Percentiles rank a stretch among this genome's conserved stretches.
Conservation (phyloP, 805 yeast genomes). For the Pichia cephalocereana region DNA sequence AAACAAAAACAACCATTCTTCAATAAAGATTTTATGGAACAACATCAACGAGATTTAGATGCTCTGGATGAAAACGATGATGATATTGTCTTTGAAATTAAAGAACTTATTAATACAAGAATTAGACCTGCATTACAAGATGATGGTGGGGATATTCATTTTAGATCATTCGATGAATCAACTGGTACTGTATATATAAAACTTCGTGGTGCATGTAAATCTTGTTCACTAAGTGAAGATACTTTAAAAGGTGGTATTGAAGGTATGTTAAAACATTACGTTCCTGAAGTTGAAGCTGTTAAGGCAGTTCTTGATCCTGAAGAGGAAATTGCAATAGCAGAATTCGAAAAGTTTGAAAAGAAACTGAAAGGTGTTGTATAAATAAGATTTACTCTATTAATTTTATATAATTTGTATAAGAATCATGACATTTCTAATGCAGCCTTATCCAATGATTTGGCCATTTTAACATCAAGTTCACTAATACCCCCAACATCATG, state of each 20-base stretch:
- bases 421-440: conserved; percentile 8
- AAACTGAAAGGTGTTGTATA: conserved; percentile 27
- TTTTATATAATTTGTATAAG: too few species aligned
- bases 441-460: conserved; percentile 36
- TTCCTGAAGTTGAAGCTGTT: conserved; percentile 57
- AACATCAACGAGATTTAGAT: conserved; percentile 17
- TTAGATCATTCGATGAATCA: conserved; percentile 47
- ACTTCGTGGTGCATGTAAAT: conserved; percentile 62
- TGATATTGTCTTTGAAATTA: conserved; percentile 57
- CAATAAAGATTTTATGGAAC: conserved; percentile 14
- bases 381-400: too few species aligned
- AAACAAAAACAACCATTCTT: conserved; percentile 23
- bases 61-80: conserved; percentile 49
- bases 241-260: conserved; percentile 64
- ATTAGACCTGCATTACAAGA: conserved; percentile 69
- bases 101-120: conserved; percentile 59
- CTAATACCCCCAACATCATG: conserved; percentile 53
- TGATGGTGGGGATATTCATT: conserved; percentile 69
- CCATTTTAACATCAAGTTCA: conserved; percentile 51
- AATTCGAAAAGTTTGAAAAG: conserved; percentile 72
- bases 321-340: conserved; percentile 57
- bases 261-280: conserved; percentile 59
- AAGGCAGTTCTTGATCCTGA: conserved; percentile 31
- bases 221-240: conserved; percentile 59
- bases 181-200: conserved; percentile 50